phyloP scores from a whole-genome alignment of 2,329 filamentous ascomycete species.

The Trichoderma koningii region DNA sequence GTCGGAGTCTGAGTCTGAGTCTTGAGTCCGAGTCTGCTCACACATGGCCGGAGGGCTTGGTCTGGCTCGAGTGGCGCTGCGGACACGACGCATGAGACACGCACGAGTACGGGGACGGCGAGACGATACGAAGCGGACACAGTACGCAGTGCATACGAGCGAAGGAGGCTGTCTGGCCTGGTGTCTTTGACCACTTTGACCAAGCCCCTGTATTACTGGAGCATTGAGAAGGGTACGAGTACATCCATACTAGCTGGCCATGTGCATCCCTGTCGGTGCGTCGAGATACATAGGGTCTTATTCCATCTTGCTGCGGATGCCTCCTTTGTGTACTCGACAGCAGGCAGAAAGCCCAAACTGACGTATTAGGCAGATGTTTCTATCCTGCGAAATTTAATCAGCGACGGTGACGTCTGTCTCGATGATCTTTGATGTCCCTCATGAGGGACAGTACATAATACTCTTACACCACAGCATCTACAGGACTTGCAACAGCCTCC shows the following conservation, averaged over 20 bases:
- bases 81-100: conserved; percentile 7
- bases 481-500: background rate
- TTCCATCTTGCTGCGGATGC: background rate
- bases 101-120: background rate
- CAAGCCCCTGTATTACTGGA: background rate
- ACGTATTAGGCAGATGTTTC: too few relatives aligned
- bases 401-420: too few relatives aligned
- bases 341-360: background rate
- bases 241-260: too few relatives aligned
- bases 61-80: conserved; percentile 5
- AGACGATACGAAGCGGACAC: background rate
- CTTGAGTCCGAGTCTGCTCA: too few relatives aligned
- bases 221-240: too few relatives aligned
- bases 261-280: conserved; percentile 10
- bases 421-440: too few relatives aligned
- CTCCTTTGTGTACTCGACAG: background rate
- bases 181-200: background rate
- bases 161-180: too few relatives aligned
- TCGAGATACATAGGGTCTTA: background rate
- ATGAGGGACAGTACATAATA: too few relatives aligned
- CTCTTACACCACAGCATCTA: too few relatives aligned
- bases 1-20: too few relatives aligned
- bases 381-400: too few relatives aligned
- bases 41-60: too few relatives aligned
- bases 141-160: background rate